Base-by-base conservation (phyloP, 441 rosid genomes). In the Jatropha podagrica region DNA sequence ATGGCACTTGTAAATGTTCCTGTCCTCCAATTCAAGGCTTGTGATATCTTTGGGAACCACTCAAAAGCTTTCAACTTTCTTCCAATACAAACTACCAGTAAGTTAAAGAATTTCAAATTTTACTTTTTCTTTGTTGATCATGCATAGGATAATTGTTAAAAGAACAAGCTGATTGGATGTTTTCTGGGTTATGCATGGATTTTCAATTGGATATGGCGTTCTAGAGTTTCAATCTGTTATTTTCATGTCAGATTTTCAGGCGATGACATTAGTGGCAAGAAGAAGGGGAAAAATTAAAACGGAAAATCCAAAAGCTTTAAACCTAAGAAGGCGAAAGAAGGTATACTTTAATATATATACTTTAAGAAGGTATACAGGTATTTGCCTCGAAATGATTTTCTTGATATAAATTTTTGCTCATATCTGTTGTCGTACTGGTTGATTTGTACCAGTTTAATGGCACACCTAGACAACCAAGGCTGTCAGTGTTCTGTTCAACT, bases 401-500 rank as follows among this genome's bases (percentile, higher is more conserved):
- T 20, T 56, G 56, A 17, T 46, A 12, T 55, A 38, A 56, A 32
- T 46, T 27, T 65, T 67, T n/a, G 41, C 60, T 55, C 37, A 0
- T 67, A 18, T 49, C 26, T 9, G 8, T 59, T 1, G 14, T 15
- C 7, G 12, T 71, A 4, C 9, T 20, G 38, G 15, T 49, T 74
- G 52, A 67, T 32, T 74, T 73, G 69, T n/a, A 51, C 54, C 84
- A 95, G 99, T 95, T 87, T 70, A 93, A 86, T 56, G 99, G 99
- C 79, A 89, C 94, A 51, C 79, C 86, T 15, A 73, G 76, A 61
- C 91, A 85, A 52, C 98, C 98, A 60, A 85, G 99, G 82, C 89
- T 93, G 15, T 93, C 98, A 6, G 98, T 95, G 18, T 95, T 95
- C 87, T 90, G 97, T 84, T 93, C 97, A 40, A 89, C 90, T 9